Evolutionary conservation across 2,329 filamentous ascomycete genomes (phyloP).

Genomic region (Penicillium frequentans): DNA sequence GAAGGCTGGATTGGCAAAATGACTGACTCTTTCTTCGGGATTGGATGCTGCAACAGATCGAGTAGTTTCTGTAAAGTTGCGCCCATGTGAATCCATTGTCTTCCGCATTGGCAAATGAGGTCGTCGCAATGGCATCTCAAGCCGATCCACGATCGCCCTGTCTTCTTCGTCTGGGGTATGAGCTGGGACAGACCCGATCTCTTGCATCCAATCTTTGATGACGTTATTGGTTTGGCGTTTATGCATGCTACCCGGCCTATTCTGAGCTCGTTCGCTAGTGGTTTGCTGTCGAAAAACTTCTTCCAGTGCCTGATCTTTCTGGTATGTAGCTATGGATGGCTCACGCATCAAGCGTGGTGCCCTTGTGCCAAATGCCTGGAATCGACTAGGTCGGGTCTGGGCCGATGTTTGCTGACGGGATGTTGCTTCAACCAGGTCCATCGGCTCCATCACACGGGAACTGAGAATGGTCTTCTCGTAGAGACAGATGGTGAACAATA

Average conservation of each 20-base stretch:
- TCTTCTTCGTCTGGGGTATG: slow-evolving; percentile 63
- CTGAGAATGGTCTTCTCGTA: slow-evolving; percentile 83
- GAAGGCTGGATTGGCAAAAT: slow-evolving; percentile 32
- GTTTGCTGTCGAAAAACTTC: slow-evolving; percentile 82
- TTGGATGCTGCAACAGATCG: slow-evolving; percentile 58
- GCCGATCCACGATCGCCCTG: slow-evolving; percentile 56
- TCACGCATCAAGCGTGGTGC: slow-evolving; percentile 66
- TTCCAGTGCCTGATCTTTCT: slow-evolving; percentile 85
- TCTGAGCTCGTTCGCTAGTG: slow-evolving; percentile 59
- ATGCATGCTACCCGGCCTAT: slow-evolving; percentile 57
- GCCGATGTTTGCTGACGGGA: slow-evolving; percentile 48
- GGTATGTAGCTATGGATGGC: slow-evolving; percentile 82
- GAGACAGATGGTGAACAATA: slow-evolving; percentile 80
- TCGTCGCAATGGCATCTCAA: slow-evolving; percentile 56
- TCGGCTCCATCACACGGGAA: slow-evolving; percentile 74
- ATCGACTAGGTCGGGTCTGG: slow-evolving; percentile 54
- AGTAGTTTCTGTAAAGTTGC: slow-evolving; percentile 52
- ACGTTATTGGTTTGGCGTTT: slow-evolving; percentile 76
- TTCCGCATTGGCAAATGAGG: slow-evolving; percentile 49
- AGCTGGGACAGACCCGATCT: slow-evolving; percentile 55
- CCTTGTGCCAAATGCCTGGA: slow-evolving; percentile 71
- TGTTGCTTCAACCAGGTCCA: slow-evolving; percentile 77
- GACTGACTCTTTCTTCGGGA: slow-evolving; percentile 50
- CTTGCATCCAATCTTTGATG: slow-evolving; percentile 88
- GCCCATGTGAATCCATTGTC: slow-evolving; percentile 27